A percentile compares a stretch with the other conserved stretches of the same genome.
Conservation (phyloP, 2,329 filamentous ascomycete species). For the Elsinoe australis region DNA sequence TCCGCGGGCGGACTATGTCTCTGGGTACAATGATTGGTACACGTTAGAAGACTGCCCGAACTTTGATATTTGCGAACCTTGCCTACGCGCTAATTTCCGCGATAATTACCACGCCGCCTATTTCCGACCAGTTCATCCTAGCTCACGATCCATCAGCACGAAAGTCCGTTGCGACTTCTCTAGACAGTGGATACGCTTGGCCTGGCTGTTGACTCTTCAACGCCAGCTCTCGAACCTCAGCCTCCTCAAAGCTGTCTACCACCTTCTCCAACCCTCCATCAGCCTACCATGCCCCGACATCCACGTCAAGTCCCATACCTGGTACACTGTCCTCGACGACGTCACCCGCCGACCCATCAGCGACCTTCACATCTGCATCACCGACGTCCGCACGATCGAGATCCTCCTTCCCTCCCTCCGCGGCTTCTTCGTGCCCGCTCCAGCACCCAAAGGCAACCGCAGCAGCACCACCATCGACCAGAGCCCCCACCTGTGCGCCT, state of each 20-base stretch:
- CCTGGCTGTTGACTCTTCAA: conserved; percentile 72
- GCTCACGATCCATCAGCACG: conserved; percentile 29
- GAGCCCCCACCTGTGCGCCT: conserved; percentile 54
- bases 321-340: conserved; percentile 69
- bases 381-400: conserved; percentile 65
- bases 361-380: conserved; percentile 67
- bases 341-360: conserved; percentile 54
- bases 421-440: conserved; percentile 52
- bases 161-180: conserved; percentile 71
- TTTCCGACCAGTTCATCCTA: conserved; percentile 55
- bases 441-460: conserved; percentile 38
- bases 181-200: conserved; percentile 72
- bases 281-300: conserved; percentile 53
- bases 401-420: conserved; percentile 64
- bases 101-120: conserved; percentile 59
- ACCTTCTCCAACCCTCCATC: conserved; percentile 45
- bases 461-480: conserved; percentile 2
- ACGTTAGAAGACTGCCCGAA: conserved; percentile 62
- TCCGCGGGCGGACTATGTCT: conserved; percentile 54
- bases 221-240: conserved; percentile 58
- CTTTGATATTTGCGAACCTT: conserved; percentile 76
- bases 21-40: conserved; percentile 69
- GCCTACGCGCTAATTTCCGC: conserved; percentile 63
- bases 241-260: conserved; percentile 61
- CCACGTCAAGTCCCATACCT: conserved; percentile 51